Conservation (phyloP, 2,329 filamentous ascomycete species). For the Talaromyces marneffei region DNA sequence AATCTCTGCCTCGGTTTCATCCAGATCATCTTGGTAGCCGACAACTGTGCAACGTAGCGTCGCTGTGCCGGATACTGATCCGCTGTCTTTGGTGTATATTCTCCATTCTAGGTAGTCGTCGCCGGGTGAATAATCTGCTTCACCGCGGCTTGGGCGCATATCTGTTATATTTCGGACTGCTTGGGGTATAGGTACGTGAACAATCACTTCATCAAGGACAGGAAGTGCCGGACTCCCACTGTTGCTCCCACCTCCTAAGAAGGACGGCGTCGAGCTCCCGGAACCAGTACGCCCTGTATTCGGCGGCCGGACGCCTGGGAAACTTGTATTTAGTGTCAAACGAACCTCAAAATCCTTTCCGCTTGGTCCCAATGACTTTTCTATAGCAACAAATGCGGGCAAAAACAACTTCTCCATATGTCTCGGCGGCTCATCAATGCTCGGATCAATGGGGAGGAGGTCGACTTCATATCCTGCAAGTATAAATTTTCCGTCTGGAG, state of each 20-base stretch:
- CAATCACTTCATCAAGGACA: conserved; percentile 66
- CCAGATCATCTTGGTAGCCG: conserved; percentile 53
- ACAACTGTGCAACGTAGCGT: conserved; percentile 75
- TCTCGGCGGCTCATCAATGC: conserved; percentile 50
- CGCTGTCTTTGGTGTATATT: conserved; percentile 70
- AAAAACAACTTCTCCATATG: conserved; percentile 64
- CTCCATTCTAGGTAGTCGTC: conserved; percentile 75
- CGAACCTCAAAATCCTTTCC: conserved; percentile 87
- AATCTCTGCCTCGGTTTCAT: conserved; percentile 32
- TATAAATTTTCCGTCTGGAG: conserved; percentile 89
- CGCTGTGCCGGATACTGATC: conserved; percentile 60
- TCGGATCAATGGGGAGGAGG: conserved; percentile 65
- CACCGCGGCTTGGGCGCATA: conserved; percentile 71
- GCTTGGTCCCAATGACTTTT: conserved; percentile 66
- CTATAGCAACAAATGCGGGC: conserved; percentile 75
- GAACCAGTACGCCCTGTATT: conserved; percentile 34
- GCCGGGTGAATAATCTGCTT: conserved; percentile 72
- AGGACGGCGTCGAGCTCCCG: conserved; percentile 45
- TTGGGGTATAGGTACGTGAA: conserved; percentile 72
- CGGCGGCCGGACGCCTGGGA: conserved; percentile 47
- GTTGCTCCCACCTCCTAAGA: conserved; percentile 43
- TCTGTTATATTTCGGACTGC: conserved; percentile 79
- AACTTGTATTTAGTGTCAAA: conserved; percentile 63
- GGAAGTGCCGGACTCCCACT: conserved; percentile 56
- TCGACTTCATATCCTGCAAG: conserved; percentile 93